phyloP scores from a whole-genome alignment of 306 rosid species.

The Pueraria montana region DNA sequence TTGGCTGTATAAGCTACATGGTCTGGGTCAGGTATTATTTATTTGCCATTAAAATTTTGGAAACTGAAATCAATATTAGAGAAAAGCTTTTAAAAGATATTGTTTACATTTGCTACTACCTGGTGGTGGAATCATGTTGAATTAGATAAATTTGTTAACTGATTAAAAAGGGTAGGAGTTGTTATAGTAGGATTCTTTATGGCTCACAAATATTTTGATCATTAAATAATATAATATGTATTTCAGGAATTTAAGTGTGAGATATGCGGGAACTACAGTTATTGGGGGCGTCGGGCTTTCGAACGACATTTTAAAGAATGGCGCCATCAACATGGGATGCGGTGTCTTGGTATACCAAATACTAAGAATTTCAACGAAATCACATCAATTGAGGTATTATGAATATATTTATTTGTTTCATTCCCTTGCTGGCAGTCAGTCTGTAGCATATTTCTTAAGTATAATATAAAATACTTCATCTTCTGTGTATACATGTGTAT shows the following conservation, averaged over 20 bases:
- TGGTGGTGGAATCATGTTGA: slow-evolving; percentile 14
- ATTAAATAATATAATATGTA: slow-evolving; percentile 39
- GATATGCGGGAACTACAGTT: slow-evolving; percentile 99
- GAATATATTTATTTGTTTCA: slow-evolving; percentile 9
- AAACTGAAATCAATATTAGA: slow-evolving; percentile 12
- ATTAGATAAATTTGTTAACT: slow-evolving; percentile 16
- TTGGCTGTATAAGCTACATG: slow-evolving; percentile 98
- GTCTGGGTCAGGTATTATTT: slow-evolving; percentile 94
- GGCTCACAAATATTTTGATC: slow-evolving; percentile 36
- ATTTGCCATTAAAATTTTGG: slow-evolving; percentile 38
- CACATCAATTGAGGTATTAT: slow-evolving; percentile 93
- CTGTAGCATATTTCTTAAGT: background rate
- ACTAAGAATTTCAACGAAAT: slow-evolving; percentile 97
- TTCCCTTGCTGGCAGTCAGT: background rate
- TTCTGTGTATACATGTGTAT: background rate
- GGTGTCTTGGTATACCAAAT: slow-evolving; percentile 98
- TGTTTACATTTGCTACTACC: background rate
- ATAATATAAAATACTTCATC: slow-evolving; percentile 1
- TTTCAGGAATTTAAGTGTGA: slow-evolving; percentile 97
- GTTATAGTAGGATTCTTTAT: background rate
- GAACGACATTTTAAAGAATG: slow-evolving; percentile 98
- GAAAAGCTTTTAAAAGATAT: slow-evolving; percentile 1
- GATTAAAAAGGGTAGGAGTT: slow-evolving; percentile 30
- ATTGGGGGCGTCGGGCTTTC: slow-evolving; percentile 99
- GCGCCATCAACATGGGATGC: slow-evolving; percentile 99